Evolutionary conservation across 164 flowering plant genomes (phyloP).

Genomic region (Nymphaea thermarum): DNA sequence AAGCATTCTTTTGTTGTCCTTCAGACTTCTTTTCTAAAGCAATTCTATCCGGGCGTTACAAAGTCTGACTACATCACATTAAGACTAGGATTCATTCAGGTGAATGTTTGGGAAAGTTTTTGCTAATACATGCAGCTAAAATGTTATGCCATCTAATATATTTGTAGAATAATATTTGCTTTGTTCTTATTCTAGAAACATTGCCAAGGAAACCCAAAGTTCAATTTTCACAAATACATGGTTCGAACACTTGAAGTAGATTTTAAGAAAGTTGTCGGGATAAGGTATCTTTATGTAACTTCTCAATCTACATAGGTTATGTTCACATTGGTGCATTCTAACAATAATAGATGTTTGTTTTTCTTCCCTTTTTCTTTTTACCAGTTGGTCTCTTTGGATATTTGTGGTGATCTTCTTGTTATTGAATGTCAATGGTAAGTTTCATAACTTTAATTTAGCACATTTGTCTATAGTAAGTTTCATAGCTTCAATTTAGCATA

Average conservation of each 20-base stretch:
- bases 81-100: slow-evolving; percentile 27
- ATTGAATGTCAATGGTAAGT: slow-evolving; percentile 65
- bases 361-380: background rate
- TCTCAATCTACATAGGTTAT: background rate
- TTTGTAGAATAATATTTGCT: background rate
- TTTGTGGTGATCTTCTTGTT: slow-evolving; percentile 77
- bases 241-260: slow-evolving; percentile 51
- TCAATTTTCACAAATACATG: slow-evolving; percentile 73
- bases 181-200: slow-evolving; percentile 31
- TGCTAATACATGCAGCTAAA: background rate
- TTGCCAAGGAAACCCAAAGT: slow-evolving; percentile 32
- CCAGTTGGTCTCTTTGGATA: slow-evolving; percentile 76
- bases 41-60: slow-evolving; percentile 66
- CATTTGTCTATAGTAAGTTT: too few relatives aligned
- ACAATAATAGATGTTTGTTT: background rate
- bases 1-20: background rate
- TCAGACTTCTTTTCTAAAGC: slow-evolving; percentile 70
- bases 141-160: background rate
- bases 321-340: too few relatives aligned
- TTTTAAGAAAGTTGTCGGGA: slow-evolving; percentile 63
- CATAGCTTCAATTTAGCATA: too few relatives aligned
- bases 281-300: slow-evolving; percentile 31
- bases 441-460: too few relatives aligned
- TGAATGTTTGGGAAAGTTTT: background rate
- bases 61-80: slow-evolving; percentile 66